Base-by-base conservation (phyloP, 176 grass and related monocot species). In the Bothriochloa decipiens region DNA sequence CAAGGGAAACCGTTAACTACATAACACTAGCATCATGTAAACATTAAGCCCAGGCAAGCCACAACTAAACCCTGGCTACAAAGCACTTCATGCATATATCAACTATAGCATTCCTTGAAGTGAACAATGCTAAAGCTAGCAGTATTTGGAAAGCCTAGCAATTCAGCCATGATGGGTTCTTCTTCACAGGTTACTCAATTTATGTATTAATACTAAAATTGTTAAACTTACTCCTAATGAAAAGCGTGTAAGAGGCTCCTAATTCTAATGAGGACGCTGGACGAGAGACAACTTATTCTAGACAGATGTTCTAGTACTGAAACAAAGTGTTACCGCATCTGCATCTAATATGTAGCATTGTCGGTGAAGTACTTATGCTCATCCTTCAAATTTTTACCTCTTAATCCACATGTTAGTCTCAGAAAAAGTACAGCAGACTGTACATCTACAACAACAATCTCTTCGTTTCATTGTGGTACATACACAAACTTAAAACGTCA, bases 61-160 rank as follows among this genome's bases (percentile, higher is more conserved):
- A 43, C 0, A 42, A 79, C 62, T 49, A 35, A 60, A 46, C 13
- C 1, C 5, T 1, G 33, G 8, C 58, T 72, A n/a, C 47, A 27
- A 64, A 82, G 3, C 25, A 65, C 67, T 11, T 6, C 16, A 43
- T 7, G 62, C 65, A 40, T 4, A 3, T 17, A 11, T 9, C 18
- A 81, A 68, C 35, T 67, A 74, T 26, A 33, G 3, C 35, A 66
- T 86, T 85, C 5, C 57, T 81, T 62, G 35, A 25, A 4, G 58
- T 1, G 10, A n/a, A 35, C 22, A 16, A 49, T 72, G 63, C 35
- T 2, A 41, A 43, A 73, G 23, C 60, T 17, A 81, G 49, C 11
- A 68, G 17, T 62, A 58, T 75, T 27, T 11, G 25, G 46, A 47
- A 43, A 69, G 27, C 49, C 65, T 15, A 61, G 4, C 26, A 82